Base-by-base conservation (phyloP, 108 stramenopile genomes). In the Pseudonitzschia delicatissima region DNA sequence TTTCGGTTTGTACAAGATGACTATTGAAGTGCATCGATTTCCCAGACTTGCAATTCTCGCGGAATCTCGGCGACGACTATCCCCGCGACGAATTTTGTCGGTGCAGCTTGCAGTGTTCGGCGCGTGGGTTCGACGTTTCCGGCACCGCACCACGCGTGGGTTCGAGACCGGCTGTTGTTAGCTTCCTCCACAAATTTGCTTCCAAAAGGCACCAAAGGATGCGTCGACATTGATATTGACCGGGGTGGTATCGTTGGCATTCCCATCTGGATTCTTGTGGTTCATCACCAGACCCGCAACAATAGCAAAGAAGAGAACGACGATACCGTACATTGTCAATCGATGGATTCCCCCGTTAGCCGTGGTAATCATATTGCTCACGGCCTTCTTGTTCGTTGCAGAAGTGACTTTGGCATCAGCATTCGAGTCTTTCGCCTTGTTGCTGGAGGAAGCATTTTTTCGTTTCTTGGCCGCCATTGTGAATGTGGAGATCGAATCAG, bases 21-120 rank as follows among this genome's bases (percentile, higher is more conserved):
- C 85, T 81, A n/a, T n/a, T 84, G 77, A 17, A 90, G 60, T n/a
- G 92, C 88, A 80, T 93, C 92, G 62, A 85, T 62, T 76, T 93
- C 92, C 88, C 88, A 90, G 45, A 93, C 72, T 74, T 88, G 88
- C 0, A 87, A 50, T 15, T 55, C 65, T 26, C 92, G 81, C 34
- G 92, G 92, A 32, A 93, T 64, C 42, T 59, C 69, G 62, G 87
- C 73, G 9, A 93, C 29, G 3, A 65, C 65, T 47, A 80, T 79
- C 15, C 87, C 83, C 26, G 32, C 34, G 50, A 93, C 80, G 53
- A 29, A n/a, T 55, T 27, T 8, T 2, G 53, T 55, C 9, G 26
- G n/a, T 5, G 62, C 45, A 25, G 73, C 67, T 60, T 64, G 52
- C 33, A 76, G 32, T 18, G 67, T 64, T 39, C 74, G 67, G 18